A percentile compares a stretch with the other conserved stretches of the same genome.
Conservation (phyloP, 305 asterid genomes). For the Lippia alba region DNA sequence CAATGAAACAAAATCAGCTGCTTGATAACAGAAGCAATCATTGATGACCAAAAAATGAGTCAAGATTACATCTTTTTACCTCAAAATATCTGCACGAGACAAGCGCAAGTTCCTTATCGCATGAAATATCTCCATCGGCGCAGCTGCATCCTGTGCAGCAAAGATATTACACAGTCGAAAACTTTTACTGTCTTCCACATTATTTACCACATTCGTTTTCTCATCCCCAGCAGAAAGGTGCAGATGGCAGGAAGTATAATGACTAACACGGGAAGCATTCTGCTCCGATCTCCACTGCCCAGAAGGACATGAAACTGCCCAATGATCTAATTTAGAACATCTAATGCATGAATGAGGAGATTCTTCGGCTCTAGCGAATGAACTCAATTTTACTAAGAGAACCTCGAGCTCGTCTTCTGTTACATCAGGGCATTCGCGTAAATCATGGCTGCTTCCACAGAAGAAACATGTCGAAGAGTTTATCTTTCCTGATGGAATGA, state of each 20-base stretch:
- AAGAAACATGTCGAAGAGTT: conserved; percentile 44
- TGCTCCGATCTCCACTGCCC: conserved; percentile 26
- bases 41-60: background rate
- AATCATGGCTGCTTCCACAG: conserved; percentile 57
- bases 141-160: conserved; percentile 27
- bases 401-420: conserved; percentile 47
- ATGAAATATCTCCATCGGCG: conserved; percentile 46
- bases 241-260: too few species aligned
- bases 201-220: too few species aligned
- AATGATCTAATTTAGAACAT: conserved; percentile 56
- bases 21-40: background rate
- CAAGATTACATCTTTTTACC: conserved; percentile 40
- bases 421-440: conserved; percentile 41
- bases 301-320: conserved; percentile 57
- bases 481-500: conserved; percentile 33
- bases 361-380: conserved; percentile 37
- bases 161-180: conserved; percentile 32
- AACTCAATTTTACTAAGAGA: conserved; percentile 35
- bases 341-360: conserved; percentile 48
- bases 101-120: conserved; percentile 67
- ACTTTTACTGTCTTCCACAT: conserved; percentile 14
- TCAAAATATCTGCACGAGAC: conserved; percentile 67
- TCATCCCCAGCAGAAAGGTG: too few species aligned
- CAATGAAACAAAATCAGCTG: background rate
- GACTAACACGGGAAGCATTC: too few species aligned